These are phyloP conservation scores for Lithocarpus polystachyus DNA, from an alignment of 306 rosid species.

Conservation along the genomic window DNA sequence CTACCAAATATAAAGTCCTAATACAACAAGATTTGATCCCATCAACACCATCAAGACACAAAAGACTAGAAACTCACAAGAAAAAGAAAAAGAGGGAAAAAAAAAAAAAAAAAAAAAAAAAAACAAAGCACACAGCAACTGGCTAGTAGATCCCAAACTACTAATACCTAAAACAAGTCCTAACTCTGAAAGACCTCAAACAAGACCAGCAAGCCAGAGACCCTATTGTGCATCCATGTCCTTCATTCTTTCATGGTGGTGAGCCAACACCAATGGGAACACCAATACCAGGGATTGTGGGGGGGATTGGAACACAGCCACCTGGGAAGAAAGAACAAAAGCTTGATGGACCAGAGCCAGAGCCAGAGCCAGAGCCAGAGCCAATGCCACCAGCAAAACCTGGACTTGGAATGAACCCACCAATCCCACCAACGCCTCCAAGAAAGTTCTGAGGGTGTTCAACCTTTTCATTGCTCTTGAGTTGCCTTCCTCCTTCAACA, in stretches of 20 bases:
- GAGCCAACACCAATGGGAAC: background rate
- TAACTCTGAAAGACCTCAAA: background rate
- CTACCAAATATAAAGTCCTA: no score
- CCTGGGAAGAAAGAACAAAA: background rate
- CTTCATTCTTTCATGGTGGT: background rate
- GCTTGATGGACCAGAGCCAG: background rate
- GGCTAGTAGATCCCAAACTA: background rate
- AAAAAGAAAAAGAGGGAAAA: background rate
- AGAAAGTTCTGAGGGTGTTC: background rate
- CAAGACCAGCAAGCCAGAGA: background rate
- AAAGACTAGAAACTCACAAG: background rate
- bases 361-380: background rate
- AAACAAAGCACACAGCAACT: background rate
- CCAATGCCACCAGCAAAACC: background rate
- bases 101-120: background rate
- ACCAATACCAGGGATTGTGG: background rate
- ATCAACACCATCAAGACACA: background rate
- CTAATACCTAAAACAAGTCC: no score
- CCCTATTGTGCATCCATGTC: no score
- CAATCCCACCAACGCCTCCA: background rate
- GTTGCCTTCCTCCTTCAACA: conserved; percentile 23
- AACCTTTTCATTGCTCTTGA: background rate
- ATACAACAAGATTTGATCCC: no score
- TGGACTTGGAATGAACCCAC: background rate
- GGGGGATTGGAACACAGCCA: background rate